Evolutionary conservation across 129 eudicot genomes (phyloP).

Genomic region (Heracleum sosnowskyi): DNA sequence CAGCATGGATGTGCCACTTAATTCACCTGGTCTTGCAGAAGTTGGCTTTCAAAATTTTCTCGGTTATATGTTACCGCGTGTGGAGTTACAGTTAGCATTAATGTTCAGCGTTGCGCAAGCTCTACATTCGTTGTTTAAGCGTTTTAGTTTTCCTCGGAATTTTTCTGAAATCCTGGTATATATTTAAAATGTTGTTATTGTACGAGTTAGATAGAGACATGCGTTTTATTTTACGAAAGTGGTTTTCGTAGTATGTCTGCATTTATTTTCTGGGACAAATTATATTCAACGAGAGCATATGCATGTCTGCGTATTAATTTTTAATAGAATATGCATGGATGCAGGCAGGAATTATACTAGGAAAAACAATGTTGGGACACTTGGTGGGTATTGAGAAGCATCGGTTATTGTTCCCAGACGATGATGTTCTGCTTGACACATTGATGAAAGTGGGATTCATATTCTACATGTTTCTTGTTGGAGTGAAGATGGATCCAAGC

Average conservation of each 20-base stretch:
- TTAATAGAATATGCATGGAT: neutral
- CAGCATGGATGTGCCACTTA: neutral
- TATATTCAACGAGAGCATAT: neutral
- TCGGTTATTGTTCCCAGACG: conserved; percentile 18
- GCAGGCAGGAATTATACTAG: conserved; percentile 43
- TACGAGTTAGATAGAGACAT: no score
- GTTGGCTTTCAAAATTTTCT: conserved; percentile 7
- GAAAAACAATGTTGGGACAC: conserved; percentile 29
- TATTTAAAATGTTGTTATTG: neutral
- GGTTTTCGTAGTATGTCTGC: neutral
- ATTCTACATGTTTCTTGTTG: conserved; percentile 39
- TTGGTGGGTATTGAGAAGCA: neutral
- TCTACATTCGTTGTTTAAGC: conserved; percentile 31
- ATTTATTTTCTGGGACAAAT: neutral
- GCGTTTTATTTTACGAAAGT: neutral
- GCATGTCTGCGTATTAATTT: neutral
- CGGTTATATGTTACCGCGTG: conserved; percentile 20
- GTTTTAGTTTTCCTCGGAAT: conserved; percentile 31
- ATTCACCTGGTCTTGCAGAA: neutral
- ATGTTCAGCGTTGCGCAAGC: conserved; percentile 28
- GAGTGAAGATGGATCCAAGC: conserved; percentile 41
- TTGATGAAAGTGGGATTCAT: conserved; percentile 28
- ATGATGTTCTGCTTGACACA: conserved; percentile 24
- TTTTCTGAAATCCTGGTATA: conserved; percentile 36
- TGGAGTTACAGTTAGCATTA: conserved; percentile 35